These are phyloP conservation scores for Aureobasidium sp. DNA, from an alignment of 2,329 filamentous ascomycete genomes.

Conservation along the genomic window DNA sequence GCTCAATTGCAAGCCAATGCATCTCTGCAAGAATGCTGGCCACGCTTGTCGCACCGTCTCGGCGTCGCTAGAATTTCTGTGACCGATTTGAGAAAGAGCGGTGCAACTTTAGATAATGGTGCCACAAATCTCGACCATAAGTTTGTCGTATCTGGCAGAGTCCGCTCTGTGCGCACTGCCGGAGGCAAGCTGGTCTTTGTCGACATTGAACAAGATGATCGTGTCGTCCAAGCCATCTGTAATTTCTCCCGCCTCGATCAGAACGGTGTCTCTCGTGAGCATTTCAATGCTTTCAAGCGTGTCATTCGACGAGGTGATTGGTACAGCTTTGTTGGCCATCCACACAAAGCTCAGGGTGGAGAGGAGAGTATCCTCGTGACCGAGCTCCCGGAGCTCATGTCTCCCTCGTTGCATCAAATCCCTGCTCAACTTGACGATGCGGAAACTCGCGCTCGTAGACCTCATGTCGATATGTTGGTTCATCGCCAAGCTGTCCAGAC, in stretches of 20 bases:
- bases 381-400: constrained; percentile 62
- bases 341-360: constrained; percentile 50
- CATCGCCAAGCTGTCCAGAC: constrained; percentile 62
- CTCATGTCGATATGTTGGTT: constrained; percentile 81
- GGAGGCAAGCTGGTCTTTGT: constrained; percentile 79
- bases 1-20: constrained; percentile 47
- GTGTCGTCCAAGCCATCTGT: constrained; percentile 68
- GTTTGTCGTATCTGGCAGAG: constrained; percentile 51
- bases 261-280: constrained; percentile 33
- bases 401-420: constrained; percentile 72
- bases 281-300: constrained; percentile 55
- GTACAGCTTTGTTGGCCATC: constrained; percentile 36
- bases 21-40: constrained; percentile 49
- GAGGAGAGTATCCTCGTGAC: constrained; percentile 67
- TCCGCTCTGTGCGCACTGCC: constrained; percentile 62
- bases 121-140: neutral
- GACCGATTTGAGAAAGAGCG: constrained; percentile 16
- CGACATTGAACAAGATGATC: constrained; percentile 66
- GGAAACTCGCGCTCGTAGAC: constrained; percentile 66
- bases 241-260: constrained; percentile 51
- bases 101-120: constrained; percentile 9
- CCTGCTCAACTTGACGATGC: constrained; percentile 63
- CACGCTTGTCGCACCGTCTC: constrained; percentile 35
- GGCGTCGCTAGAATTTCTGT: constrained; percentile 22
- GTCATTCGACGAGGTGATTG: constrained; percentile 75